phyloP scores from a whole-genome alignment of 441 rosid genomes.

The Viola pubescens region DNA sequence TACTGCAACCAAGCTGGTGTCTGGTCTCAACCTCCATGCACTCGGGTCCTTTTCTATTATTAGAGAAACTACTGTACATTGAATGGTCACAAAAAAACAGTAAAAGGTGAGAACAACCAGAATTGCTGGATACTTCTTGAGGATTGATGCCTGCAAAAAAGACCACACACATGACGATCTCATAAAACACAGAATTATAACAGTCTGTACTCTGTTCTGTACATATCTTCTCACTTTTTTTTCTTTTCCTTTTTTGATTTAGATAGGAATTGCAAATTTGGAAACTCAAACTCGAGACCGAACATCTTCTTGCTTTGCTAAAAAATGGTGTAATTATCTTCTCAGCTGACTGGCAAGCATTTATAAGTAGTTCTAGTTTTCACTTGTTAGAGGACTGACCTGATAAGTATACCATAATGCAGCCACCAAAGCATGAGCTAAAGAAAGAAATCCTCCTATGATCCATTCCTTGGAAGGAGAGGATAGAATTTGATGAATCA shows the following conservation, averaged over 20 bases:
- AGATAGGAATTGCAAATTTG: no score
- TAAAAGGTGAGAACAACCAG: slow-evolving; percentile 10
- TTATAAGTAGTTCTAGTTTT: not conserved
- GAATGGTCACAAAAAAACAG: slow-evolving; percentile 10
- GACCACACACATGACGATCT: not conserved
- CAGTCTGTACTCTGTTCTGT: not conserved
- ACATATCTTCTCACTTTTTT: not conserved
- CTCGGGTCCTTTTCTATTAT: not conserved
- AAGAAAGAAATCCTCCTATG: slow-evolving; percentile 25
- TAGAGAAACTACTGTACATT: slow-evolving; percentile 9
- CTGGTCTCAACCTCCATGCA: slow-evolving; percentile 13
- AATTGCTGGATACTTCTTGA: slow-evolving; percentile 7
- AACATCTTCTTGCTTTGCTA: no score
- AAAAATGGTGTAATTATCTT: no score
- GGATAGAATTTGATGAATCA: not conserved
- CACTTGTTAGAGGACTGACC: slow-evolving; percentile 8
- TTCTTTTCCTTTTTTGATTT: no score
- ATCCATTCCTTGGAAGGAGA: slow-evolving; percentile 17
- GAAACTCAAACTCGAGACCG: no score
- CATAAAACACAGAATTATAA: not conserved
- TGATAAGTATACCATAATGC: slow-evolving; percentile 15
- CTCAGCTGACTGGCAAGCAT: not conserved
- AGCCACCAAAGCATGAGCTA: slow-evolving; percentile 11
- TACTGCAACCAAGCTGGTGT: slow-evolving; percentile 14
- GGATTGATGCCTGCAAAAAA: slow-evolving; percentile 1